Conservation (phyloP, 108 stramenopile genomes). For the Pseudonitzschia multistriata region DNA sequence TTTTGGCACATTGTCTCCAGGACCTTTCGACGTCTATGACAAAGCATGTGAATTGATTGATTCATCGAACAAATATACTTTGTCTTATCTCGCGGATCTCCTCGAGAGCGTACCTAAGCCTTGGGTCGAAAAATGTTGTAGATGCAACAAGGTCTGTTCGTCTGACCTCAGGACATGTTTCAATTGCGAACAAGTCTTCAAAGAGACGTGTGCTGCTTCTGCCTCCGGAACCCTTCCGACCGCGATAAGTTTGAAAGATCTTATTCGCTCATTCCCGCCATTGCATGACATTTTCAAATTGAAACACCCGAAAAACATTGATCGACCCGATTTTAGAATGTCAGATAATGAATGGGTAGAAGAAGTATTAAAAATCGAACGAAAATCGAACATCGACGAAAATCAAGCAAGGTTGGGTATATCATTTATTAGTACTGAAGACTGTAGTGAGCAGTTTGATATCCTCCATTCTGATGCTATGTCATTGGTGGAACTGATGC, state of each 20-base stretch:
- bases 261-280: constrained; percentile 13
- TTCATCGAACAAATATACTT: not conserved
- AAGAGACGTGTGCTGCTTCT: constrained; percentile 13
- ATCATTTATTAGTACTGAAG: constrained; percentile 5
- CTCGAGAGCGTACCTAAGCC: constrained; percentile 24
- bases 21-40: not conserved
- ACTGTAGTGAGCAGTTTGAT: constrained; percentile 16
- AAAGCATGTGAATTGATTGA: constrained; percentile 8
- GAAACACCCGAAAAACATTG: not conserved
- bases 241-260: not conserved
- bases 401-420: constrained; percentile 10
- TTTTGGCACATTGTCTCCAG: not conserved
- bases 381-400: constrained; percentile 6
- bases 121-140: constrained; percentile 15
- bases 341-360: constrained; percentile 4
- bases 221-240: not conserved
- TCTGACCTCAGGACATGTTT: constrained; percentile 6
- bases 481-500: constrained; percentile 6
- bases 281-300: constrained; percentile 9
- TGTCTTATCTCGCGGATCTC: constrained; percentile 1
- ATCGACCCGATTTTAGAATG: constrained; percentile 18
- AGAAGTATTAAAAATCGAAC: constrained; percentile 9
- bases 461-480: constrained; percentile 4
- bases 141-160: constrained; percentile 13
- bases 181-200: constrained; percentile 21